phyloP scores from a whole-genome alignment of 257 asterid genomes.

The Buddleja alternifolia region DNA sequence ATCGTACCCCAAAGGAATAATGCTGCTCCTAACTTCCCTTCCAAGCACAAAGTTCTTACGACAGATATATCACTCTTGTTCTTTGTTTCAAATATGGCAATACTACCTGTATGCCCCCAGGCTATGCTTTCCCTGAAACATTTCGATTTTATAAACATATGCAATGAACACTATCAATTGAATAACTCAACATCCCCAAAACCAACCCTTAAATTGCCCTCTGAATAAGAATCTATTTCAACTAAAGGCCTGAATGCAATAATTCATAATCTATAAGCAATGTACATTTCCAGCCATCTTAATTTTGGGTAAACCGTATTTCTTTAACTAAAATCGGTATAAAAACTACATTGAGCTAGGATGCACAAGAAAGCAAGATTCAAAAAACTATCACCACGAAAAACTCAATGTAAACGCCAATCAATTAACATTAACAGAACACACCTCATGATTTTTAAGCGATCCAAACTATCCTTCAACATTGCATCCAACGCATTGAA shows the following conservation, averaged over 20 bases:
- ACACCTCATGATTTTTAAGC: constrained; percentile 76
- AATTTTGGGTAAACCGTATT: background rate
- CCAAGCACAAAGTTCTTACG: constrained; percentile 66
- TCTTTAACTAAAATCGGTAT: background rate
- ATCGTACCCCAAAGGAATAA: constrained; percentile 55
- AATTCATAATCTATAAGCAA: background rate
- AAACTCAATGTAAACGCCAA: constrained; percentile 1
- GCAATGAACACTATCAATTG: constrained; percentile 25
- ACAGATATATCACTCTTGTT: constrained; percentile 36
- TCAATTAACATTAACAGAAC: constrained; percentile 21
- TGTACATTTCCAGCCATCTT: background rate
- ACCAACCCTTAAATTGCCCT: too few species aligned
- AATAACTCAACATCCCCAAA: too few species aligned
- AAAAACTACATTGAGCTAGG: constrained; percentile 23
- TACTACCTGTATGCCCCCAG: constrained; percentile 38
- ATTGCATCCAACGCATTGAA: constrained; percentile 73
- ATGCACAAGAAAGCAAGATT: background rate
- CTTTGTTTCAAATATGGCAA: constrained; percentile 32
- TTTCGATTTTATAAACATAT: background rate
- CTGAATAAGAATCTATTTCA: too few species aligned
- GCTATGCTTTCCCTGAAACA: constrained; percentile 54
- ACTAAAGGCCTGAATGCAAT: too few species aligned
- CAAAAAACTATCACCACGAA: background rate
- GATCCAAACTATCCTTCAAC: constrained; percentile 75
- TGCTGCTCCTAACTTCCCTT: constrained; percentile 70